Percentiles rank a stretch among this genome's conserved stretches.
These are phyloP conservation scores for Phylloporus arenicola DNA, from an alignment of 768 basidiomycete species.

Conservation along the genomic window DNA sequence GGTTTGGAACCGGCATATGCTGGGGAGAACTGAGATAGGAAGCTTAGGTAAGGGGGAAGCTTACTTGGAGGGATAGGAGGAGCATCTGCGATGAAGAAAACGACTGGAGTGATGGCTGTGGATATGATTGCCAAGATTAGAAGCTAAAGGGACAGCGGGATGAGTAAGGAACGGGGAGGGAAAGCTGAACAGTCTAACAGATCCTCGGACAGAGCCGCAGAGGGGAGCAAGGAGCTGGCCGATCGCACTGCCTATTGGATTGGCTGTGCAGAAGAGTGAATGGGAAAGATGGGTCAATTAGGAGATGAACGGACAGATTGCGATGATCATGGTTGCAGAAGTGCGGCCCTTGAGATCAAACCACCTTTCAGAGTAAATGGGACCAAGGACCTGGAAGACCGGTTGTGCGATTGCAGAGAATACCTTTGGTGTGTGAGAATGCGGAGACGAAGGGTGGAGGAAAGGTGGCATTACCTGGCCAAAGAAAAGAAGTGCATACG, in stretches of 20 bases:
- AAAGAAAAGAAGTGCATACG: conserved; percentile 64
- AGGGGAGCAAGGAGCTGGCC: conserved; percentile 71
- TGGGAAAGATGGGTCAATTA: neutral
- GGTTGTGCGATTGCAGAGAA: conserved; percentile 64
- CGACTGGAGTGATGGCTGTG: conserved; percentile 53
- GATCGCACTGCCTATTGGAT: conserved; percentile 68
- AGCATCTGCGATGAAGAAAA: conserved; percentile 51
- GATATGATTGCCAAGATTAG: conserved; percentile 67
- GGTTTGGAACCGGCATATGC: conserved; percentile 65
- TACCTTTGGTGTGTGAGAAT: conserved; percentile 35
- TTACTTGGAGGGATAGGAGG: conserved; percentile 80
- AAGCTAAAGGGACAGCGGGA: conserved; percentile 38
- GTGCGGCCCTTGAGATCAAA: conserved; percentile 72
- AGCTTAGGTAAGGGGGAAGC: conserved; percentile 6
- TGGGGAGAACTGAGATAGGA: conserved; percentile 18
- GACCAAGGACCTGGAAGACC: conserved; percentile 70
- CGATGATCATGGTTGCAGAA: conserved; percentile 65
- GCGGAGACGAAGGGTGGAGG: neutral
- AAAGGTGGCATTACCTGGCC: conserved; percentile 49
- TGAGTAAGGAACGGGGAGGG: neutral
- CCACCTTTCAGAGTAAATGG: conserved; percentile 80
- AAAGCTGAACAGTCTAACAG: conserved; percentile 40
- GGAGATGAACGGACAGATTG: conserved; percentile 32
- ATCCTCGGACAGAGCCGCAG: conserved; percentile 46
- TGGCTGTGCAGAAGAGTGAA: conserved; percentile 38